phyloP scores from a whole-genome alignment of 208 protist species.

The Trypanosoma theileri region DNA sequence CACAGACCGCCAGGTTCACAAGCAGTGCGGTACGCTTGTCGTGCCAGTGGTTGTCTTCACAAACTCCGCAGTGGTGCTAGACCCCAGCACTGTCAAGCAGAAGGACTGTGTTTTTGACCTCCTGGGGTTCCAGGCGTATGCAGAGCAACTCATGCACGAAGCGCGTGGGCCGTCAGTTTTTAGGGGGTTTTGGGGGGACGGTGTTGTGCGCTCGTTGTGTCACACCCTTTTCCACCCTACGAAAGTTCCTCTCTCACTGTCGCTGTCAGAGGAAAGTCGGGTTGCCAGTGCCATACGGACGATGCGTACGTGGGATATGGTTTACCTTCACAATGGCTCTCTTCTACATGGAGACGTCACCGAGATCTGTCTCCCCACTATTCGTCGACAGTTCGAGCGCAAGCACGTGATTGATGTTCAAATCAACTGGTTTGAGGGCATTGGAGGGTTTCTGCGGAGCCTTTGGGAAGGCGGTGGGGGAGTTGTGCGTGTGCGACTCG shows the following conservation, averaged over 20 bases:
- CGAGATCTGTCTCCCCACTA: constrained; percentile 47
- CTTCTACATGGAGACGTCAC: constrained; percentile 72
- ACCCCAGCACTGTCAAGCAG: constrained; percentile 62
- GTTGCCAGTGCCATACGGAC: constrained; percentile 55
- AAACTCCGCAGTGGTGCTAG: constrained; percentile 59
- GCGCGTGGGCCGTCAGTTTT: constrained; percentile 25
- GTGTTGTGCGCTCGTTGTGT: neutral
- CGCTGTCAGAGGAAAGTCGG: constrained; percentile 21
- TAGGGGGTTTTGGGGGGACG: constrained; percentile 15
- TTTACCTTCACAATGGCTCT: constrained; percentile 70
- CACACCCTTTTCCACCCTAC: neutral
- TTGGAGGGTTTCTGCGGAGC: constrained; percentile 42
- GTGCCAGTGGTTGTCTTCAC: constrained; percentile 89
- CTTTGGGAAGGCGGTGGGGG: constrained; percentile 28
- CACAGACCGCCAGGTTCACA: constrained; percentile 67
- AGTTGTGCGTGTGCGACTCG: constrained; percentile 30
- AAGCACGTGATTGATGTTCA: constrained; percentile 70
- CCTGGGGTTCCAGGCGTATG: constrained; percentile 58
- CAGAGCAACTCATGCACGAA: constrained; percentile 17
- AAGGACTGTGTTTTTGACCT: constrained; percentile 81
- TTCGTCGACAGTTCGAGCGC: constrained; percentile 57
- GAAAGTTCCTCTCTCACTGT: constrained; percentile 8
- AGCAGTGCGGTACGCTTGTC: constrained; percentile 64
- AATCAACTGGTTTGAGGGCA: constrained; percentile 63
- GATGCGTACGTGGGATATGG: constrained; percentile 86